A percentile compares a stretch with the other conserved stretches of the same genome.
phyloP scores from a whole-genome alignment of 805 yeast species.

The Ogataea corticis region DNA sequence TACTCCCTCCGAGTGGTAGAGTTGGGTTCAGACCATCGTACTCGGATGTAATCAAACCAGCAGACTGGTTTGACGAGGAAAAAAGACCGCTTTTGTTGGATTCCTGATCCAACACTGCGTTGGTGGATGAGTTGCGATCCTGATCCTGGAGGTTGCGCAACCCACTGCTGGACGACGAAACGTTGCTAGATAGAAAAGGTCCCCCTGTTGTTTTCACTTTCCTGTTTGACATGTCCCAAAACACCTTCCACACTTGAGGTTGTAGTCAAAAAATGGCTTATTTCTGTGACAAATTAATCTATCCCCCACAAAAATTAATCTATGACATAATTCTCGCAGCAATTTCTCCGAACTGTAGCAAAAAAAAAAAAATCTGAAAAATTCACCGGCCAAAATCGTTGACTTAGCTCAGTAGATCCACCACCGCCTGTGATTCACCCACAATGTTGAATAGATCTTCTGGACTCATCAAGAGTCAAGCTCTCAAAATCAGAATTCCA shows the following conservation, averaged over 20 bases:
- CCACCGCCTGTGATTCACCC: background rate
- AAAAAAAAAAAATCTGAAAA: constrained; percentile 1
- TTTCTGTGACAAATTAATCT: too few species aligned
- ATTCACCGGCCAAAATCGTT: background rate
- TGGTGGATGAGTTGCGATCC: constrained; percentile 5
- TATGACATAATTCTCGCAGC: constrained; percentile 3
- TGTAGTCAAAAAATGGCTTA: too few species aligned
- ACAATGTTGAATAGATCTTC: constrained; percentile 1
- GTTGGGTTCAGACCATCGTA: background rate
- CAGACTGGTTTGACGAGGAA: constrained; percentile 6
- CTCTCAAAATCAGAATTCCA: background rate
- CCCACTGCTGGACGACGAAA: background rate
- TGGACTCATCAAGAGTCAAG: background rate
- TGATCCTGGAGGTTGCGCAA: background rate
- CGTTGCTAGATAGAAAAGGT: background rate
- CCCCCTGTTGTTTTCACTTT: background rate
- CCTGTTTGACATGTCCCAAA: background rate
- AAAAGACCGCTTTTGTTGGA: constrained; percentile 11
- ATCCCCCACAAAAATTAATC: background rate
- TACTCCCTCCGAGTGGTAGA: background rate
- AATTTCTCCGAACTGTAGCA: background rate
- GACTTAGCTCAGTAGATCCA: background rate
- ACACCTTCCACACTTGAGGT: too few species aligned
- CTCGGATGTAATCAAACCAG: background rate
- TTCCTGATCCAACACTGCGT: constrained; percentile 9